A percentile compares a stretch with the other conserved stretches of the same genome.
Evolutionary conservation across 306 rosid species (phyloP).

Genomic region (Cicer pinnatifidum): DNA sequence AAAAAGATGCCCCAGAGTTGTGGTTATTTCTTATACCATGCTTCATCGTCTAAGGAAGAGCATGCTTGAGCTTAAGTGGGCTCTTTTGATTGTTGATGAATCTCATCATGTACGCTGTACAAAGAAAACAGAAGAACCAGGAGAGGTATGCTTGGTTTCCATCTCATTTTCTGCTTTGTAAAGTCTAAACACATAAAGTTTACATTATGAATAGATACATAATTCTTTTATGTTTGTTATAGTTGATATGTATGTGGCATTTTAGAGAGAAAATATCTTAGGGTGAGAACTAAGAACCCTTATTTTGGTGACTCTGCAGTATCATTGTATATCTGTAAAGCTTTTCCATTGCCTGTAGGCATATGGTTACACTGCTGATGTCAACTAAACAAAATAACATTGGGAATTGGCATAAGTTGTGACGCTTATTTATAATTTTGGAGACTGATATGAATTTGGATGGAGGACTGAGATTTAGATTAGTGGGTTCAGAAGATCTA

Average conservation of each 20-base stretch:
- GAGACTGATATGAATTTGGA: slow-evolving; percentile 34
- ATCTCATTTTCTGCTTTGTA: slow-evolving; percentile 34
- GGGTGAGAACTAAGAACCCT: too few species aligned
- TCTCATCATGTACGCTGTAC: slow-evolving; percentile 92
- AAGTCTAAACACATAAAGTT: slow-evolving; percentile 19
- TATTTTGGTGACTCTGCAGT: too few species aligned
- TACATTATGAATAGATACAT: background rate
- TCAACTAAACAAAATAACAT: too few species aligned
- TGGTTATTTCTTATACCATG: slow-evolving; percentile 93
- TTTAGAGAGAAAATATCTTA: too few species aligned
- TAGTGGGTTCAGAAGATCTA: slow-evolving; percentile 18
- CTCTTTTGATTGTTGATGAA: slow-evolving; percentile 85
- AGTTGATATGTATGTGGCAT: slow-evolving; percentile 2
- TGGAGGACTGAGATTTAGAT: slow-evolving; percentile 18
- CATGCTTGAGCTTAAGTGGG: slow-evolving; percentile 85
- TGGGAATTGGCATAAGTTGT: background rate
- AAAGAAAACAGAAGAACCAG: slow-evolving; percentile 77
- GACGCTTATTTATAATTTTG: slow-evolving; percentile 11
- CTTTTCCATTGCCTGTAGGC: too few species aligned
- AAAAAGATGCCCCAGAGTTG: slow-evolving; percentile 73
- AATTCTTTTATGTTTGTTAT: slow-evolving; percentile 23
- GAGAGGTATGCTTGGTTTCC: slow-evolving; percentile 63
- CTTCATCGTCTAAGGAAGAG: slow-evolving; percentile 82
- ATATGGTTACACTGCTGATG: too few species aligned
- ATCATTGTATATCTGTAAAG: too few species aligned